Evolutionary conservation across 2,329 filamentous ascomycete species (phyloP).

Genomic region (Phoma herbarum): DNA sequence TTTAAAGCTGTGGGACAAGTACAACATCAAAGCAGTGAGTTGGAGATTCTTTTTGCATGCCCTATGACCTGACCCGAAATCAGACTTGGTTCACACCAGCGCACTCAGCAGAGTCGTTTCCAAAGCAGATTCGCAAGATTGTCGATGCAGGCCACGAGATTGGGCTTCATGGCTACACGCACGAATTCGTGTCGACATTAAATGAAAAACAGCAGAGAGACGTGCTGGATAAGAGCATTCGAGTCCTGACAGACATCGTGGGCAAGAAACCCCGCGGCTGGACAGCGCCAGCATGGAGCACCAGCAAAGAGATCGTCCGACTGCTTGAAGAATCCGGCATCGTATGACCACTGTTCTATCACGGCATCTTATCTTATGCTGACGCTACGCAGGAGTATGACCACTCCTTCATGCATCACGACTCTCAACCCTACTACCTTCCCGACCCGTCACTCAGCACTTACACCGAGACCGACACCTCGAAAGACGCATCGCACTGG

Average conservation of each 20-base stretch:
- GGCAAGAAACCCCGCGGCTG: not conserved
- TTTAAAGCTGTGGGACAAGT: conserved; percentile 10
- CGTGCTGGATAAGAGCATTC: not conserved
- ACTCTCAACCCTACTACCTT: not conserved
- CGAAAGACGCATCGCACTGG: not conserved
- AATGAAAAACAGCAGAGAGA: not conserved
- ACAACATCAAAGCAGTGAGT: not conserved
- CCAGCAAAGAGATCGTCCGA: not conserved
- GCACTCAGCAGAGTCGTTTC: not conserved
- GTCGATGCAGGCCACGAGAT: not conserved
- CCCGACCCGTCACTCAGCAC: not conserved
- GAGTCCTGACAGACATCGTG: not conserved
- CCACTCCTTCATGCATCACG: not conserved
- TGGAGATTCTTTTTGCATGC: not conserved
- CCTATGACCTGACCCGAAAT: not conserved
- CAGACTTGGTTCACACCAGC: not conserved
- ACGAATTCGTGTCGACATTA: not conserved
- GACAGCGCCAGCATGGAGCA: not conserved
- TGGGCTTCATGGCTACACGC: not conserved
- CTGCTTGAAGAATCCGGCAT: not conserved
- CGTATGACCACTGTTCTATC: not conserved
- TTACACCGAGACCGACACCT: not conserved
- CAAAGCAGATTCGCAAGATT: not conserved
- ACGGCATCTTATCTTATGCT: not conserved
- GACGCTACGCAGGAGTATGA: not conserved